Conservation (phyloP, 2,329 filamentous ascomycete species). For the Geosmithia putterillii region DNA sequence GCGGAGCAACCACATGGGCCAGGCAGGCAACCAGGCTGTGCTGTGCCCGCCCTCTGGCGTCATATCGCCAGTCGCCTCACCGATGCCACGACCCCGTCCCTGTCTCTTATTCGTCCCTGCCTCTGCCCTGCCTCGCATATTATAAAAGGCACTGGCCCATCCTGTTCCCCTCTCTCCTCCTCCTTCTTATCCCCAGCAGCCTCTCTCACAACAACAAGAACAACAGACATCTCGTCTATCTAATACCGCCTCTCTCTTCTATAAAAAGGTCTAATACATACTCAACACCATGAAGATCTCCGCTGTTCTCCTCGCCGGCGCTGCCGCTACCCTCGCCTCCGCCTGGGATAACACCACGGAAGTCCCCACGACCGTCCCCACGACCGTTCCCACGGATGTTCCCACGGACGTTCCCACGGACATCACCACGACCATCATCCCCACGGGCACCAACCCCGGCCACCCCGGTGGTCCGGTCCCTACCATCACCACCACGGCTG, state of each 20-base stretch:
- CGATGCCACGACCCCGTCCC: neutral
- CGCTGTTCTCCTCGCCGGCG: conserved; percentile 16
- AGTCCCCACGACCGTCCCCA: conserved; percentile 6
- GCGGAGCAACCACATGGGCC: too few relatives aligned
- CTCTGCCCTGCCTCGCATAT: neutral
- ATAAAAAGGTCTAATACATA: too few relatives aligned
- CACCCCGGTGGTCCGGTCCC: too few relatives aligned
- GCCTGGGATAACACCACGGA: conserved; percentile 5
- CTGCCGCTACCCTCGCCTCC: conserved; percentile 15
- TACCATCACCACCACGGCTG: too few relatives aligned
- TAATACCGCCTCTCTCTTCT: too few relatives aligned
- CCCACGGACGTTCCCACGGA: too few relatives aligned
- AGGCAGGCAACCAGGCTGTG: neutral
- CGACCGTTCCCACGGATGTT: too few relatives aligned
- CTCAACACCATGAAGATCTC: conserved; percentile 24
- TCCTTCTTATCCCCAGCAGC: neutral
- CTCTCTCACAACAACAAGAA: neutral
- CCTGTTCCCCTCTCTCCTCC: too few relatives aligned
- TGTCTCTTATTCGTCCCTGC: neutral
- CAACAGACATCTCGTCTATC: too few relatives aligned
- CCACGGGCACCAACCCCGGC: too few relatives aligned
- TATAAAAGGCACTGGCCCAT: too few relatives aligned
- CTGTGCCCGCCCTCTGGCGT: neutral
- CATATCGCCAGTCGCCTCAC: neutral
- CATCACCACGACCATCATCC: too few relatives aligned